Percentiles rank a stretch among this genome's conserved stretches.
Conservation (phyloP, 345 rosid genomes). For the Lagerstroemia speciosa region DNA sequence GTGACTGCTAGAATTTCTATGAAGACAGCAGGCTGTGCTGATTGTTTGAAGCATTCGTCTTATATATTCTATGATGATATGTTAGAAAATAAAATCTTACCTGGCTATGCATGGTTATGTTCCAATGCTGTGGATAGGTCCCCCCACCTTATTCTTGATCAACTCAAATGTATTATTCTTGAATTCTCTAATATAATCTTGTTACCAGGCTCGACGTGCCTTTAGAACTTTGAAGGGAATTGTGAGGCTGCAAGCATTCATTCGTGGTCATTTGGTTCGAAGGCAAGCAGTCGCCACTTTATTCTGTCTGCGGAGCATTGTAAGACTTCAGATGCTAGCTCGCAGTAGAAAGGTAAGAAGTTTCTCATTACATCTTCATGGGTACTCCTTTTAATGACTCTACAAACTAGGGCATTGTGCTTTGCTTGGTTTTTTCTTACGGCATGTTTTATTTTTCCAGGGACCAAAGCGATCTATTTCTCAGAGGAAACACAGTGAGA, state of each 20-base stretch:
- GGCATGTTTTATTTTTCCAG: slow-evolving; percentile 20
- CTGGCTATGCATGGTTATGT: not conserved
- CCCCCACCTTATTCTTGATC: not conserved
- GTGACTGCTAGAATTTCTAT: not conserved
- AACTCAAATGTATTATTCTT: not conserved
- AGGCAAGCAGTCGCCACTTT: slow-evolving; percentile 79
- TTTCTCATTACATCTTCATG: slow-evolving; percentile 9
- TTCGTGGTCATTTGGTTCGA: slow-evolving; percentile 77
- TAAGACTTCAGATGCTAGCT: slow-evolving; percentile 56
- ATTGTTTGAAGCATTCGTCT: not conserved
- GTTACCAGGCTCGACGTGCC: slow-evolving; percentile 49
- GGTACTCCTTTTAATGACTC: not conserved
- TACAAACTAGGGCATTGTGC: not conserved
- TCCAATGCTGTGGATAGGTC: not conserved
- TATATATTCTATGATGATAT: not conserved
- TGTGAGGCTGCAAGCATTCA: slow-evolving; percentile 58
- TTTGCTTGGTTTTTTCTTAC: slow-evolving; percentile 1
- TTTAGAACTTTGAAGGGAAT: slow-evolving; percentile 46
- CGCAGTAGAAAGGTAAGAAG: slow-evolving; percentile 49
- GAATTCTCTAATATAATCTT: slow-evolving; percentile 11
- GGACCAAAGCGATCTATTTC: slow-evolving; percentile 21
- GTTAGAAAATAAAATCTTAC: not conserved
- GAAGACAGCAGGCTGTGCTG: not conserved
- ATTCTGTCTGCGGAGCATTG: slow-evolving; percentile 44
- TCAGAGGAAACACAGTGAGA: slow-evolving; percentile 21